Base-by-base conservation (phyloP, 768 basidiomycete genomes). In the Daedalea quercina region DNA sequence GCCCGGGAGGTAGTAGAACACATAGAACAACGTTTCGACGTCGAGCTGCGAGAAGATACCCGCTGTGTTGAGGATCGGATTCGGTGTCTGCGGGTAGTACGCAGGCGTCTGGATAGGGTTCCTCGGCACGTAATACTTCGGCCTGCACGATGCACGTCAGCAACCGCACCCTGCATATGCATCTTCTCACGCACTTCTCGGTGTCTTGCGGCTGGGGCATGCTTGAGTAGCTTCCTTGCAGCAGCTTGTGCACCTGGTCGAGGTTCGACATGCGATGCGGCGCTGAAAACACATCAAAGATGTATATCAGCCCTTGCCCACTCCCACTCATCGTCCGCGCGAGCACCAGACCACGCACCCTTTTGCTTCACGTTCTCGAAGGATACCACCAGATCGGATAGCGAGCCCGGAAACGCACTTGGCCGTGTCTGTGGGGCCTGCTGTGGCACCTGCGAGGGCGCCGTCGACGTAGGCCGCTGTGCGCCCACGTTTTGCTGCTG, bases 331-430 rank as follows among this genome's bases (percentile, higher is more conserved):
- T 31, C 28, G 6, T 31, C 11, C 11, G 28, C 11, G 28, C 28
- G 6, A 31, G 6, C 4, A 31, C 20, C 12, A 41, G 20, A 24
- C 46, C 15, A 53, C 75, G 46, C 56, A 94, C 94, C 93, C 68
- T 96, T 94, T 75, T 95, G 93, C 72, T 97, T 98, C 42, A 95
- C 93, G 44, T 78, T 87, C 73, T 98, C 95, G 64, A 97, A 98
- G 37, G 91, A 93, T 20, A 87, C 82, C 37, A 97, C 94, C 50
- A 99, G 76, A 65, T 97, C 95, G 11, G 91, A 90, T 65, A 99
- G 66, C 24, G 85, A 91, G 52, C 85, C 90, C 17, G 90, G 93
- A 78, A 86, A 85, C 20, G 81, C 80, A 22, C 66, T 67, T 9
- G 73, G 68, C 22, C 73, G 61, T 45, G 74, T 60, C 19, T 75